Conservation (phyloP, 768 basidiomycete genomes). For the Agaricus sinodeliciosus region DNA sequence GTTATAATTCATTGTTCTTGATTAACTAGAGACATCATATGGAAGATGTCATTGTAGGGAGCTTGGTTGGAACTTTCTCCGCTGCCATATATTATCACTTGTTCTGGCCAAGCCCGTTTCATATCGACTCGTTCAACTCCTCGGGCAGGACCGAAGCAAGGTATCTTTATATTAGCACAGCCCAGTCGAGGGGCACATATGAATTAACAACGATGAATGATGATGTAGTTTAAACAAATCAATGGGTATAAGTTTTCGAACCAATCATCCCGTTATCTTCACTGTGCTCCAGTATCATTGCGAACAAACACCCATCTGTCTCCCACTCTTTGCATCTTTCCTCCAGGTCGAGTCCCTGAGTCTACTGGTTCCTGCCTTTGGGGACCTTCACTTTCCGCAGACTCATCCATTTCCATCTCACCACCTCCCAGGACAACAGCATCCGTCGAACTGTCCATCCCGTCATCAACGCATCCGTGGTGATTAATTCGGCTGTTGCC, state of each 20-base stretch:
- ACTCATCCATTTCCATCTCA: conserved; percentile 17
- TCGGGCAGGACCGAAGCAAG: conserved; percentile 32
- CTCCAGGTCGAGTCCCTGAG: conserved; percentile 19
- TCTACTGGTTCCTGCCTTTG: conserved; percentile 7
- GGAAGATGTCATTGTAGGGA: conserved; percentile 63
- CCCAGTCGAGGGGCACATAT: conserved; percentile 29
- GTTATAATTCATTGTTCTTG: conserved; percentile 3
- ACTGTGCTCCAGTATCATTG: conserved; percentile 26
- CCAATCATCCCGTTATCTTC: conserved; percentile 9
- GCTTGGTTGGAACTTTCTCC: conserved; percentile 46
- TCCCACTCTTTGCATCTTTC: conserved; percentile 62
- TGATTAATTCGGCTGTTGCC: conserved; percentile 44
- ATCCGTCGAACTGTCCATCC: conserved; percentile 35
- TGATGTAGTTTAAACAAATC: conserved; percentile 25
- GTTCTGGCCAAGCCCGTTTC: conserved; percentile 63
- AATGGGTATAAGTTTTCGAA: conserved; percentile 12
- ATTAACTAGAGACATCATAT: conserved; percentile 52
- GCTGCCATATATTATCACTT: conserved; percentile 46
- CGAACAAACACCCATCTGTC: conserved; percentile 71
- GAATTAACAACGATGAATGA: conserved; percentile 41
- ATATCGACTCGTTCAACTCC: conserved; percentile 26
- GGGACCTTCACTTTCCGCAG: conserved; percentile 9
- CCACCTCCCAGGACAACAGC: conserved; percentile 55
- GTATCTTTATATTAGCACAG: conserved; percentile 27
- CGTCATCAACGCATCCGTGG: conserved; percentile 22